A percentile compares a stretch with the other conserved stretches of the same genome.
Evolutionary conservation across 169 alveolate species (phyloP).

Genomic region (Plasmodium berghei): DNA sequence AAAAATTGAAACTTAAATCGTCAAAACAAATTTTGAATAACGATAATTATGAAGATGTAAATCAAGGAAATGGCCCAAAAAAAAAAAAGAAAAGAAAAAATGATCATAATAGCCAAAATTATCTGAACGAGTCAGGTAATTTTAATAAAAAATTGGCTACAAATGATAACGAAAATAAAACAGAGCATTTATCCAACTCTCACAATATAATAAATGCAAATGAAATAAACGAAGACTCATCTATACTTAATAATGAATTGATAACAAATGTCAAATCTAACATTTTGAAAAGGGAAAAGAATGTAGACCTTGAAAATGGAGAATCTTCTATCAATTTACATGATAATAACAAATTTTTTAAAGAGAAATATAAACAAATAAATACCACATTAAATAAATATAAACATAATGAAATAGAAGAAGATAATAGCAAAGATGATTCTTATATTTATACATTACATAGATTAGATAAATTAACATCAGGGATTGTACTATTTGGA

Average conservation of each 20-base stretch:
- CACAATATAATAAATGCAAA: not conserved
- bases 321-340: too few species aligned
- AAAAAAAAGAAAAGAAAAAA: not conserved
- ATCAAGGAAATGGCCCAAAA: not conserved
- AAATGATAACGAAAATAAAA: not conserved
- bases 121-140: not conserved
- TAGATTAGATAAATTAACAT: slow-evolving; percentile 83
- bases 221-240: not conserved
- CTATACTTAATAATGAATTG: not conserved
- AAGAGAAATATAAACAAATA: not conserved
- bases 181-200: not conserved
- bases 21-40: too few species aligned
- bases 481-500: slow-evolving; percentile 85
- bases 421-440: slow-evolving; percentile 14
- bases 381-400: not conserved
- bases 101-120: not conserved
- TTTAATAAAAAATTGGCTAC: not conserved
- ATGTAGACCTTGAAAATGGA: too few species aligned
- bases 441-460: slow-evolving; percentile 80
- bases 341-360: not conserved
- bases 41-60: not conserved
- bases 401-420: not conserved
- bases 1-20: too few species aligned
- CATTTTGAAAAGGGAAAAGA: not conserved
- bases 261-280: not conserved